Conservation (phyloP, 2,329 filamentous ascomycete species). For the Arachnomyces sp. region DNA sequence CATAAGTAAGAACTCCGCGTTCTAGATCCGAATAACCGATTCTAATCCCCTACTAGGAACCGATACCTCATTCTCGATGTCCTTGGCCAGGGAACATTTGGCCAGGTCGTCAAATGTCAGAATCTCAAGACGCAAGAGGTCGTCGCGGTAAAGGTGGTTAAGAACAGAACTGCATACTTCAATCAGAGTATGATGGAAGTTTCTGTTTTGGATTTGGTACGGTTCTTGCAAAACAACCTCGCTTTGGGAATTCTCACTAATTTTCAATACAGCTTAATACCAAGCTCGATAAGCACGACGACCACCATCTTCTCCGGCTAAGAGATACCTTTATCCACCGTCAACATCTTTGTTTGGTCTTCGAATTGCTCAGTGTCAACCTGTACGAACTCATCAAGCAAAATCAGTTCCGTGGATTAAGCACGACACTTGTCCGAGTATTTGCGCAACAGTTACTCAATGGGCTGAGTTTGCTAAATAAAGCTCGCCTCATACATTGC, state of each 20-base stretch:
- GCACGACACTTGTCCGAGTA: constrained; percentile 91
- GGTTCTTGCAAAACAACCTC: not conserved
- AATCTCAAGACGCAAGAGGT: constrained; percentile 98
- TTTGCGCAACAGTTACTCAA: constrained; percentile 96
- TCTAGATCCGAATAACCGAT: not conserved
- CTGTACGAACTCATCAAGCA: constrained; percentile 98
- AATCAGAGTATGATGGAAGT: constrained; percentile 99
- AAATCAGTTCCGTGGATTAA: constrained; percentile 95
- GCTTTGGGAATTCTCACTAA: constrained; percentile 14
- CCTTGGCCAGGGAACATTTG: constrained; percentile 92
- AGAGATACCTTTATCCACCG: constrained; percentile 98
- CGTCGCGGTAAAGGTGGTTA: constrained; percentile 97
- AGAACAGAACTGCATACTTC: constrained; percentile 98
- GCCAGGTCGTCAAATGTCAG: constrained; percentile 97
- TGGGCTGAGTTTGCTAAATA: constrained; percentile 83
- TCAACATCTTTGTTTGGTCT: constrained; percentile 92
- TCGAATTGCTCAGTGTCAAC: constrained; percentile 94
- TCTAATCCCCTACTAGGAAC: constrained; percentile 50
- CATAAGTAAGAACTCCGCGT: constrained; percentile 62
- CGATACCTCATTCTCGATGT: constrained; percentile 96
- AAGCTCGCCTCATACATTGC: constrained; percentile 93
- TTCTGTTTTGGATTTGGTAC: constrained; percentile 85
- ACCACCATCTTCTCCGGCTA: constrained; percentile 86
- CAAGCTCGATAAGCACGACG: constrained; percentile 98
- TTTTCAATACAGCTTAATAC: constrained; percentile 67